These are phyloP conservation scores for Casaregolazyma lundiana DNA, from an alignment of 1,139 yeast genomes.

Conservation along the genomic window DNA sequence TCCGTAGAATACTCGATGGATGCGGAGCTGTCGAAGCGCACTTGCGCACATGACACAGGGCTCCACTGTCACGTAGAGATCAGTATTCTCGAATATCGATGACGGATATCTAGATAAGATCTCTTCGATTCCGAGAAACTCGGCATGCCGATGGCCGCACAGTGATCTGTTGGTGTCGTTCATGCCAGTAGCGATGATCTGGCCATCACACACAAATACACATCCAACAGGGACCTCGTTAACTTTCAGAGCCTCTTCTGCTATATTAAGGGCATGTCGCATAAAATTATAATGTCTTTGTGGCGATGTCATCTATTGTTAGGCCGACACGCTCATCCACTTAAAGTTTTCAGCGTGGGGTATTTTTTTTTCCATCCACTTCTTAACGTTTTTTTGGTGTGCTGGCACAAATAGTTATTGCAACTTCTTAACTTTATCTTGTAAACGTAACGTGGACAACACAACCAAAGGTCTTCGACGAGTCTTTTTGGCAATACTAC, in stretches of 20 bases:
- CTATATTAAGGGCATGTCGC: constrained; percentile 47
- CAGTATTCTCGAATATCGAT: constrained; percentile 45
- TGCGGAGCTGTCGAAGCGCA: constrained; percentile 75
- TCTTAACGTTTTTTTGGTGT: constrained; percentile 1
- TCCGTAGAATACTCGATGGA: constrained; percentile 74
- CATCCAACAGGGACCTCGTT: constrained; percentile 77
- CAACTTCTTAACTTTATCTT: background rate
- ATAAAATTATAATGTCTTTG: constrained; percentile 36
- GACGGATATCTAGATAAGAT: constrained; percentile 37
- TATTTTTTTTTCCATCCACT: background rate
- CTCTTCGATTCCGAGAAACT: constrained; percentile 69
- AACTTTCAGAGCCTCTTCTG: constrained; percentile 48
- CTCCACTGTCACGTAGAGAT: constrained; percentile 89
- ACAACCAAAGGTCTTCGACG: background rate
- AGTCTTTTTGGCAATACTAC: background rate
- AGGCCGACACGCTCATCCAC: background rate
- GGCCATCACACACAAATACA: constrained; percentile 49
- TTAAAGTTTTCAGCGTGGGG: background rate
- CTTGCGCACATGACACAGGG: constrained; percentile 99
- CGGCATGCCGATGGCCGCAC: constrained; percentile 84
- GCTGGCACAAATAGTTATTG: background rate
- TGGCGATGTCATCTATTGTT: background rate
- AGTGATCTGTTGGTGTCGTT: constrained; percentile 85
- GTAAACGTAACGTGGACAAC: background rate
- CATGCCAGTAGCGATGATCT: constrained; percentile 71